phyloP scores from a whole-genome alignment of 257 asterid species.

The Scutellaria galericulata region DNA sequence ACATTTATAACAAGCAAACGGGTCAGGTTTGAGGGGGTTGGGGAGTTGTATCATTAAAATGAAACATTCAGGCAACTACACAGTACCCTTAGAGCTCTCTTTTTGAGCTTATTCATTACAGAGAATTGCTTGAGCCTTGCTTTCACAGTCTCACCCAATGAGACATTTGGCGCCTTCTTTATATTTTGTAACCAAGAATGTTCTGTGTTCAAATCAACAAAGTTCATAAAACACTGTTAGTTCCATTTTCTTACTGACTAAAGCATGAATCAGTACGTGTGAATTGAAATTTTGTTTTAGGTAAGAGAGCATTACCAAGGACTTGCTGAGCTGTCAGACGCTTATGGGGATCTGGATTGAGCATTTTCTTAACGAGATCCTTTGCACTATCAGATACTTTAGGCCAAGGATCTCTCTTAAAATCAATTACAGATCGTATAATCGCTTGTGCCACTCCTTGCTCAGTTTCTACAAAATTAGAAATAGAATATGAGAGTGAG shows the following conservation, averaged over 20 bases:
- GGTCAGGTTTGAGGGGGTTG: not conserved
- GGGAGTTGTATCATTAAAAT: not conserved
- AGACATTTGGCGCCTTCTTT: conserved; percentile 73
- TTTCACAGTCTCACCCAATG: conserved; percentile 78
- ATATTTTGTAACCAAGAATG: conserved; percentile 77
- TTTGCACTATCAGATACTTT: conserved; percentile 67
- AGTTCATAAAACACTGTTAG: conserved; percentile 18
- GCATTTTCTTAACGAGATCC: conserved; percentile 81
- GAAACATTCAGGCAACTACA: conserved; percentile 16
- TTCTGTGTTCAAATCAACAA: conserved; percentile 43
- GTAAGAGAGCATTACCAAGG: conserved; percentile 52
- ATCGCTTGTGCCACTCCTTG: conserved; percentile 85
- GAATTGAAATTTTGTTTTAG: conserved; percentile 14
- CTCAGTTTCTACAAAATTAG: conserved; percentile 59
- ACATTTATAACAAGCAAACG: conserved; percentile 32
- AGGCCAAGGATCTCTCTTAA: conserved; percentile 79
- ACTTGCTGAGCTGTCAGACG: conserved; percentile 76
- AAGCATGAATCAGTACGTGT: conserved; percentile 9
- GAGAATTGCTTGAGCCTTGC: conserved; percentile 79
- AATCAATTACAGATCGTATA: conserved; percentile 65
- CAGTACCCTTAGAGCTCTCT: conserved; percentile 67
- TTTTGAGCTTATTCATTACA: conserved; percentile 78
- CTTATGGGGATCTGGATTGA: conserved; percentile 60
- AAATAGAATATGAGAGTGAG: conserved; percentile 22
- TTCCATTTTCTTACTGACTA: conserved; percentile 4